phyloP scores from a whole-genome alignment of 23 red algal species.

The Gracilaria gracilis region DNA sequence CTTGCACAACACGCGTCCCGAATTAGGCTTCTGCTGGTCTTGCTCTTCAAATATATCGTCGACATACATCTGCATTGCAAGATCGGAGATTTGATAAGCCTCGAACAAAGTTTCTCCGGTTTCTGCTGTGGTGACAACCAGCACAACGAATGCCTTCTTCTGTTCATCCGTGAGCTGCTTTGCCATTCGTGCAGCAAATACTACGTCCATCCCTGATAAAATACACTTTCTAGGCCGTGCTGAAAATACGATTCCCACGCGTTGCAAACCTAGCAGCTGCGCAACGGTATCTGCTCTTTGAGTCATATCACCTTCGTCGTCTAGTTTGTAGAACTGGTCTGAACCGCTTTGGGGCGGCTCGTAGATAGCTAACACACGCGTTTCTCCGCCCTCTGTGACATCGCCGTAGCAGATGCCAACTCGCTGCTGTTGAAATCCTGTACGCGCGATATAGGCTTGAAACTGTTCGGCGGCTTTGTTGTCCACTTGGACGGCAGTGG shows the following conservation, averaged over 20 bases:
- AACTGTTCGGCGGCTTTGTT: constrained; percentile 75
- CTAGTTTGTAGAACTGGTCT: constrained; percentile 71
- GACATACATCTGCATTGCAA: constrained; percentile 79
- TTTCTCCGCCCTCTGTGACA: constrained; percentile 55
- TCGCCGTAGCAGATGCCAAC: constrained; percentile 83
- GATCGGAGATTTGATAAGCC: constrained; percentile 95
- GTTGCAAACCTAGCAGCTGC: constrained; percentile 68
- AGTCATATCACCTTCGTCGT: constrained; percentile 61
- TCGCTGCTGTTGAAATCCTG: constrained; percentile 81
- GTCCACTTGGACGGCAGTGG: constrained; percentile 68
- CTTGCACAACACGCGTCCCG: constrained; percentile 77
- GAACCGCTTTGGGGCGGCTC: constrained; percentile 93
- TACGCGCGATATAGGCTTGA: constrained; percentile 79
- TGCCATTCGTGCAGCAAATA: constrained; percentile 64
- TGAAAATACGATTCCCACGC: constrained; percentile 91
- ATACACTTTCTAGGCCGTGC: constrained; percentile 78
- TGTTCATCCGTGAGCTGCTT: constrained; percentile 47
- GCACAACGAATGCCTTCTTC: constrained; percentile 82
- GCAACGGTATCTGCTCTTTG: constrained; percentile 73
- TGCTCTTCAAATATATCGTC: constrained; percentile 78
- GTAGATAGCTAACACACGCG: constrained; percentile 87
- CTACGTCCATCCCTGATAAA: constrained; percentile 83
- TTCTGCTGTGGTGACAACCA: constrained; percentile 80
- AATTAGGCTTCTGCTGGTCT: constrained; percentile 80
- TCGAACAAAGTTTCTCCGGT: constrained; percentile 90